Evolutionary conservation across 495 filamentous ascomycete species (phyloP).

Genomic region (Immersiella caudata): DNA sequence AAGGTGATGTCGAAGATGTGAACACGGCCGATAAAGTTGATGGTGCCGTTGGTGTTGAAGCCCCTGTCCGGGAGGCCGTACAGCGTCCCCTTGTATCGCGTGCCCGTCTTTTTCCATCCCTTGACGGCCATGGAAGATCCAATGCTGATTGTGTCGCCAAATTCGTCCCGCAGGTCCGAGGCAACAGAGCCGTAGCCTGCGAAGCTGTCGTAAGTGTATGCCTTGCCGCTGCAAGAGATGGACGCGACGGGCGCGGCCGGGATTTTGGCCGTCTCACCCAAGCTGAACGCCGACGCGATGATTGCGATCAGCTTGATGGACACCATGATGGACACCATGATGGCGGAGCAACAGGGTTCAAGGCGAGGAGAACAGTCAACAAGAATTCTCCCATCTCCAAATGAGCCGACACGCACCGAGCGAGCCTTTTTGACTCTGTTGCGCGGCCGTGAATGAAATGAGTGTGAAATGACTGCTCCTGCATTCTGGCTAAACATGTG

Average conservation of each 20-base stretch:
- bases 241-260: not conserved
- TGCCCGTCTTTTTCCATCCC: constrained; percentile 62
- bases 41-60: constrained; percentile 75
- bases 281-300: too few relatives aligned
- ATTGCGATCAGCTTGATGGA: too few relatives aligned
- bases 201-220: constrained; percentile 68
- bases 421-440: too few relatives aligned
- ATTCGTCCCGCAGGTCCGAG: constrained; percentile 65
- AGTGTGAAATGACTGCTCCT: too few relatives aligned
- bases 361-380: too few relatives aligned
- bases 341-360: too few relatives aligned
- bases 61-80: constrained; percentile 74
- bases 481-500: too few relatives aligned
- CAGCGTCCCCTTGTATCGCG: constrained; percentile 64
- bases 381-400: too few relatives aligned
- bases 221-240: constrained; percentile 59
- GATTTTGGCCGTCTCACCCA: not conserved
- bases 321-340: too few relatives aligned
- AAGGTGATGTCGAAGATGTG: constrained; percentile 70
- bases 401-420: too few relatives aligned
- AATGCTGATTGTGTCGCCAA: constrained; percentile 71
- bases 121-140: constrained; percentile 71
- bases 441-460: too few relatives aligned
- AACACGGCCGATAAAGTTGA: constrained; percentile 73
- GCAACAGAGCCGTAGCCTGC: constrained; percentile 69